Percentiles rank a stretch among this genome's conserved stretches.
phyloP scores from a whole-genome alignment of 225 moss, liverwort and hornwort genomes.

The Bryoerythrophyllum caledonicum region DNA sequence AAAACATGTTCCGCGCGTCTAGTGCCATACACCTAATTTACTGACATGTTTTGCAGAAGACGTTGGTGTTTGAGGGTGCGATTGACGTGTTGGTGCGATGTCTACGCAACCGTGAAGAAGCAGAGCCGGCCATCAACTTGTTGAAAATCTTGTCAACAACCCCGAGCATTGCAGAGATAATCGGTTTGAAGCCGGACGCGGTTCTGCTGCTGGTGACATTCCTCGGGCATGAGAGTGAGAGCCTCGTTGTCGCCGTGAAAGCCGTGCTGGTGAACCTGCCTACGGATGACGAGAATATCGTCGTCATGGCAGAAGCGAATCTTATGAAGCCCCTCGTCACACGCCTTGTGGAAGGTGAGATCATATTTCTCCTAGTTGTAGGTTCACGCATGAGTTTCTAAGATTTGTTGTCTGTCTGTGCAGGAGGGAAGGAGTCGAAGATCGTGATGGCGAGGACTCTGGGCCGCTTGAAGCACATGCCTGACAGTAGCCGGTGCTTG shows the following conservation, averaged over 20 bases:
- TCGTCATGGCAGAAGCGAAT: slow-evolving; percentile 69
- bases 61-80: slow-evolving; percentile 58
- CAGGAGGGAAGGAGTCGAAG: slow-evolving; percentile 53
- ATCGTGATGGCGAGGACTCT: slow-evolving; percentile 64
- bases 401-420: not conserved
- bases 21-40: not conserved
- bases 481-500: slow-evolving; percentile 49
- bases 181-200: slow-evolving; percentile 54
- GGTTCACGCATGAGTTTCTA: too few species aligned
- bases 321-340: slow-evolving; percentile 61
- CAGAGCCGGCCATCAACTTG: slow-evolving; percentile 47
- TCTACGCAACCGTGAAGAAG: slow-evolving; percentile 52
- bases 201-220: slow-evolving; percentile 59
- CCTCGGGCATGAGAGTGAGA: slow-evolving; percentile 50
- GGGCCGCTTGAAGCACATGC: slow-evolving; percentile 51
- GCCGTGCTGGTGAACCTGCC: slow-evolving; percentile 63
- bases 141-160: slow-evolving; percentile 49
- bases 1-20: not conserved
- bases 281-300: slow-evolving; percentile 54
- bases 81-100: slow-evolving; percentile 53
- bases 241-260: slow-evolving; percentile 45
- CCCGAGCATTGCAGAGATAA: slow-evolving; percentile 47
- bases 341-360: slow-evolving; percentile 56
- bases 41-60: slow-evolving; percentile 42
- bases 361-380: not conserved